Conservation (phyloP, 2,329 filamentous ascomycete species). For the Paracamarosporium sp. region DNA sequence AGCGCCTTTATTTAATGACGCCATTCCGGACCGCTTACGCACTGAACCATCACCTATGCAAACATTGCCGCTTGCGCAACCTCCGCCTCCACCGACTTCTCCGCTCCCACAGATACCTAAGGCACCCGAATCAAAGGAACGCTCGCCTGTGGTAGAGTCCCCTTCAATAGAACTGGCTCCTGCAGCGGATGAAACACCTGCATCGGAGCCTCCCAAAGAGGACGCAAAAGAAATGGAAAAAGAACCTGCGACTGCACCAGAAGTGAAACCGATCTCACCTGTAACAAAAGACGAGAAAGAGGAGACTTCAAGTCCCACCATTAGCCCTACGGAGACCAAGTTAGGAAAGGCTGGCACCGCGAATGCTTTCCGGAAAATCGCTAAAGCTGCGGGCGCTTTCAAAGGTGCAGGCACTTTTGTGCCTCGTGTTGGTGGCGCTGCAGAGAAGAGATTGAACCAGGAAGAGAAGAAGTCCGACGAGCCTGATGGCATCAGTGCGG, state of each 20-base stretch:
- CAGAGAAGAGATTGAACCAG: constrained; percentile 73
- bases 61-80: constrained; percentile 16
- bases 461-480: constrained; percentile 67
- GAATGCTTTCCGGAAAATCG: constrained; percentile 80
- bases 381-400: constrained; percentile 69
- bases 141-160: neutral
- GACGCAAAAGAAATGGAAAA: neutral
- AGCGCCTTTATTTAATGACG: neutral
- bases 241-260: constrained; percentile 5
- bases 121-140: constrained; percentile 18
- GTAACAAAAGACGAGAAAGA: constrained; percentile 54
- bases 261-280: constrained; percentile 54
- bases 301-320: constrained; percentile 70
- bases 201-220: constrained; percentile 12
- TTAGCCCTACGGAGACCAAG: constrained; percentile 88
- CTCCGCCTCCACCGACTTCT: constrained; percentile 30
- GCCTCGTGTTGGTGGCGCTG: constrained; percentile 85
- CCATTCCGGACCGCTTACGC: neutral
- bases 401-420: constrained; percentile 78
- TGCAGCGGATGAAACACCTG: constrained; percentile 2
- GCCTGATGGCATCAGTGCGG: constrained; percentile 87
- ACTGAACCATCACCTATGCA: neutral
- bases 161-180: constrained; percentile 2
- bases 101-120: constrained; percentile 38
- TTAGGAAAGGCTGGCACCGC: constrained; percentile 76